phyloP scores from a whole-genome alignment of 140 eudicot species.

The Erigeron philadelphicus region DNA sequence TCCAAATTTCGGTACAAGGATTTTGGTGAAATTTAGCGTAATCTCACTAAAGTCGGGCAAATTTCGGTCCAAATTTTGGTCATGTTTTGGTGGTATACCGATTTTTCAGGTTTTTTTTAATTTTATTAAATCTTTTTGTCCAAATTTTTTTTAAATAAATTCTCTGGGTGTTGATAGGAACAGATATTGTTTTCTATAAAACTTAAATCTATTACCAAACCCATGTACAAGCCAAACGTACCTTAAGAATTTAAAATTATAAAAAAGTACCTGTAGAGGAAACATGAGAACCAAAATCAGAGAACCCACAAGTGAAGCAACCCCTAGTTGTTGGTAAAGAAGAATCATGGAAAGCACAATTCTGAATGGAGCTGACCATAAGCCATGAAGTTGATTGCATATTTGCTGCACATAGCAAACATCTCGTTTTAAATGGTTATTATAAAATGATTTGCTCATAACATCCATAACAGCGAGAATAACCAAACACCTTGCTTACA shows the following conservation, averaged over 20 bases:
- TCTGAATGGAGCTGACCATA: conserved; percentile 97
- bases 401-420: conserved; percentile 54
- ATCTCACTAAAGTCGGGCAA: no score
- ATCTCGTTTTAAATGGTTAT: neutral
- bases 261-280: conserved; percentile 69
- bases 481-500: neutral
- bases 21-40: no score
- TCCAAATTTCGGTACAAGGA: no score
- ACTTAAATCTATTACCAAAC: no score
- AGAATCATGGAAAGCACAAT: conserved; percentile 71
- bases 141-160: no score
- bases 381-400: conserved; percentile 80
- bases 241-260: conserved; percentile 1
- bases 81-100: no score
- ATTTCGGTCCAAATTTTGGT: no score
- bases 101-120: no score
- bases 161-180: no score
- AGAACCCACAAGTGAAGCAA: conserved; percentile 80
- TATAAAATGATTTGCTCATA: neutral
- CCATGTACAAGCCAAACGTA: no score
- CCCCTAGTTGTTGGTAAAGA: conserved; percentile 81
- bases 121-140: no score
- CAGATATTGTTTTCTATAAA: no score
- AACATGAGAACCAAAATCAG: conserved; percentile 64
- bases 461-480: neutral